Evolutionary conservation across 2,329 filamentous ascomycete species (phyloP).

Genomic region (Ploettnerulaceae sp.): DNA sequence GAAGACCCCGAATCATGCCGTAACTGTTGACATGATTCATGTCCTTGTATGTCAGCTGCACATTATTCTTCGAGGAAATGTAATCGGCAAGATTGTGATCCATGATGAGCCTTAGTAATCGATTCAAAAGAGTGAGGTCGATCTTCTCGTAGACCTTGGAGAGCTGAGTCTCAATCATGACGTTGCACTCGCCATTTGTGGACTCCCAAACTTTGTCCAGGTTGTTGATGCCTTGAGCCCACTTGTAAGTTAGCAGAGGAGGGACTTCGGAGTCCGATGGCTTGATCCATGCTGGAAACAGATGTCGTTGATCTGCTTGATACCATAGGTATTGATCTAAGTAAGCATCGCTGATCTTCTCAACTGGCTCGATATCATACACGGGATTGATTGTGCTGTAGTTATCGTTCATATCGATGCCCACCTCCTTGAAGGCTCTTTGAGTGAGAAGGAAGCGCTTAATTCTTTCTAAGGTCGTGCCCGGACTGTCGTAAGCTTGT

Average conservation of each 20-base stretch:
- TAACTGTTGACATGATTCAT: conserved; percentile 99
- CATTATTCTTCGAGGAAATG: conserved; percentile 99
- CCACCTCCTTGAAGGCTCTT: conserved; percentile 97
- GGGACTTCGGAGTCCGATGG: conserved; percentile 97
- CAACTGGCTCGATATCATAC: conserved; percentile 97
- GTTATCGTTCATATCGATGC: conserved; percentile 99
- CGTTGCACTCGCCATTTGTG: conserved; percentile 91
- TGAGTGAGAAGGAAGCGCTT: conserved; percentile 97
- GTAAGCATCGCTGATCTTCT: conserved; percentile 99
- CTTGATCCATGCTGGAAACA: conserved; percentile 99
- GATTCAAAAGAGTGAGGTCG: conserved; percentile 90
- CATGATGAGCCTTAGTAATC: conserved; percentile 91
- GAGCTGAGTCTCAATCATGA: conserved; percentile 95
- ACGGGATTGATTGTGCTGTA: conserved; percentile 99
- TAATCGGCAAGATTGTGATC: conserved; percentile 99
- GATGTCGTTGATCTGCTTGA: conserved; percentile 91
- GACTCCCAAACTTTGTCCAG: conserved; percentile 92
- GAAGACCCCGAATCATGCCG: conserved; percentile 93
- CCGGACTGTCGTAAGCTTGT: conserved; percentile 96
- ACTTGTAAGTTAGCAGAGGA: conserved; percentile 92
- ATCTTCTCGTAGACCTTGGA: conserved; percentile 99
- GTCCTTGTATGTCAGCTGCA: conserved; percentile 98
- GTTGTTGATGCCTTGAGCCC: conserved; percentile 99
- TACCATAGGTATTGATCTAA: conserved; percentile 99
- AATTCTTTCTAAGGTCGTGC: conserved; percentile 91